phyloP scores from a whole-genome alignment of 2,329 filamentous ascomycete species.

The Sarocladium strictum region DNA sequence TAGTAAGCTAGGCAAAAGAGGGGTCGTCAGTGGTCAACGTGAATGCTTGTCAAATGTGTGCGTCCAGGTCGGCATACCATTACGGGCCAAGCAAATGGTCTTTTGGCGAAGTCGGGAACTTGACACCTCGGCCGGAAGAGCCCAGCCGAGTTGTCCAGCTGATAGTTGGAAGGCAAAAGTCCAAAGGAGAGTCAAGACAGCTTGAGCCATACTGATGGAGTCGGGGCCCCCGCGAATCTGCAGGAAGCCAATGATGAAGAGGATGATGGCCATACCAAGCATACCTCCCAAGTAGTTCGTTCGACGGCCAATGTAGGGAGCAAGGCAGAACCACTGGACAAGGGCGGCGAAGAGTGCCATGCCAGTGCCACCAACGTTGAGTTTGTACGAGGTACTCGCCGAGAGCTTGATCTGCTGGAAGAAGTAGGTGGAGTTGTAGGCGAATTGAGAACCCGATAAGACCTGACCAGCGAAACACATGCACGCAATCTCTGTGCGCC shows the following conservation, averaged over 20 bases:
- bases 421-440: constrained; percentile 36
- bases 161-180: constrained; percentile 29
- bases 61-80: constrained; percentile 11
- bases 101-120: constrained; percentile 25
- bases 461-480: constrained; percentile 29
- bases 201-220: constrained; percentile 23
- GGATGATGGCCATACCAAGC: constrained; percentile 23
- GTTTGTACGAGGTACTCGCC: constrained; percentile 16
- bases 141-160: constrained; percentile 22
- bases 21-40: background rate
- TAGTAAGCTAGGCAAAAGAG: constrained; percentile 17
- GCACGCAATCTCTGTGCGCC: constrained; percentile 34
- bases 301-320: constrained; percentile 30
- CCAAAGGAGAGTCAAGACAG: constrained; percentile 31
- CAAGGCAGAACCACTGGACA: constrained; percentile 27
- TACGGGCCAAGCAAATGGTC: constrained; percentile 25
- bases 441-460: constrained; percentile 25
- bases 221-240: constrained; percentile 42
- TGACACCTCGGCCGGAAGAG: constrained; percentile 22
- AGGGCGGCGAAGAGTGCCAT: constrained; percentile 24
- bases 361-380: constrained; percentile 11
- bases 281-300: constrained; percentile 31
- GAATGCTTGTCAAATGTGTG: background rate
- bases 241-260: constrained; percentile 31
- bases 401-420: constrained; percentile 31